Evolutionary conservation across 2,329 filamentous ascomycete genomes (phyloP).

Genomic region (Sarocladium kiliense): DNA sequence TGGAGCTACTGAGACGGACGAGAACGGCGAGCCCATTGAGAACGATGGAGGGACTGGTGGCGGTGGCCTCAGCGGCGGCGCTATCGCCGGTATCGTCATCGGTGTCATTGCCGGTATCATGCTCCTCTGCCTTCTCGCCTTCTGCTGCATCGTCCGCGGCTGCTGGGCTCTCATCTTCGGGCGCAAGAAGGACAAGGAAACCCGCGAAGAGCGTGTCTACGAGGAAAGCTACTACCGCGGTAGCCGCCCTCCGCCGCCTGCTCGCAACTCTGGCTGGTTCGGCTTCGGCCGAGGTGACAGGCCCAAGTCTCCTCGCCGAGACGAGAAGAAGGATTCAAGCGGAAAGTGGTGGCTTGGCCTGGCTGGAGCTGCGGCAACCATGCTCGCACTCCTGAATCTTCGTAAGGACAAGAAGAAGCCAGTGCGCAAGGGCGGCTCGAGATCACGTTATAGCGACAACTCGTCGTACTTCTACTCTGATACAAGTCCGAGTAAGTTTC

Average conservation of each 20-base stretch:
- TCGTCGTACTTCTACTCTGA: constrained; percentile 50
- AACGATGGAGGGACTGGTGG: constrained; percentile 25
- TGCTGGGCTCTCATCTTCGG: constrained; percentile 62
- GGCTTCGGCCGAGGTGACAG: constrained; percentile 27
- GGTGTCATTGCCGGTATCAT: constrained; percentile 63
- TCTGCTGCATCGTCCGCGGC: constrained; percentile 64
- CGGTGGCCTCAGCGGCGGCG: constrained; percentile 58
- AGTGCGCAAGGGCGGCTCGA: constrained; percentile 32
- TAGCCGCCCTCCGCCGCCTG: constrained; percentile 34
- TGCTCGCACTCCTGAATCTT: constrained; percentile 50
- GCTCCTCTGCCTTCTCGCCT: constrained; percentile 65
- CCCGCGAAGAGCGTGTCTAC: constrained; percentile 45
- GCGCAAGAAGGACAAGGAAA: constrained; percentile 47
- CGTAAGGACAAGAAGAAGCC: constrained; percentile 44
- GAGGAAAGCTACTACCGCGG: constrained; percentile 56
- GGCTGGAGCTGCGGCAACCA: constrained; percentile 43
- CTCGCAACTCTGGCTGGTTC: constrained; percentile 53
- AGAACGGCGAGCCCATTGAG: constrained; percentile 30
- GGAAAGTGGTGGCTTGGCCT: constrained; percentile 49
- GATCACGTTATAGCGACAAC: constrained; percentile 43
- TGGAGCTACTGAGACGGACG: constrained; percentile 30
- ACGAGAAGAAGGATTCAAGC: constrained; percentile 45
- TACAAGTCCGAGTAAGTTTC: constrained; percentile 46
- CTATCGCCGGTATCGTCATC: constrained; percentile 77
- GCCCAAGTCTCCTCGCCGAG: constrained; percentile 31